Percentiles rank a stretch among this genome's conserved stretches.
These are phyloP conservation scores for Teratosphaeria nubilosa DNA, from an alignment of 2,329 filamentous ascomycete species.

Conservation along the genomic window DNA sequence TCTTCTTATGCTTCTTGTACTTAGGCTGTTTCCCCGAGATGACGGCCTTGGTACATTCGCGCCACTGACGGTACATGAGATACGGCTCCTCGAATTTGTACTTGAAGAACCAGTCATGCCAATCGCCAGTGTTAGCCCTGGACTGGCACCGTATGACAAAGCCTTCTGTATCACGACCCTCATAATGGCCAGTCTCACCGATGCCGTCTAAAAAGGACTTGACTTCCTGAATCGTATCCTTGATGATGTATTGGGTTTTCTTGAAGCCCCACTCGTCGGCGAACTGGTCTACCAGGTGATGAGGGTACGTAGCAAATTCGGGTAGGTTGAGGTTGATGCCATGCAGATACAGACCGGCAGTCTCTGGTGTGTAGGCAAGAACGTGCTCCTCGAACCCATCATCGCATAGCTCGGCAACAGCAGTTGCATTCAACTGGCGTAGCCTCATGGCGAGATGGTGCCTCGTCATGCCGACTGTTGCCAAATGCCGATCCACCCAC, in stretches of 20 bases:
- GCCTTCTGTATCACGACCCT: conserved; percentile 87
- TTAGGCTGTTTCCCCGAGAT: conserved; percentile 66
- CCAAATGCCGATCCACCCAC: conserved; percentile 73
- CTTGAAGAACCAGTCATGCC: conserved; percentile 98
- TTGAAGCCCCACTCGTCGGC: conserved; percentile 89
- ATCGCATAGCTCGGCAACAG: conserved; percentile 92
- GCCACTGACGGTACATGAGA: conserved; percentile 97
- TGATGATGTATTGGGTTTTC: conserved; percentile 70
- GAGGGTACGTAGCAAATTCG: conserved; percentile 78
- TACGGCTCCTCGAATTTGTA: conserved; percentile 99
- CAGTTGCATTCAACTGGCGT: conserved; percentile 74
- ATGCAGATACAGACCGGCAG: conserved; percentile 86
- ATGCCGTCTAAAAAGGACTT: conserved; percentile 73
- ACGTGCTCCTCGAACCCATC: conserved; percentile 97
- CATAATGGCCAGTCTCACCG: conserved; percentile 80
- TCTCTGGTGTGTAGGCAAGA: conserved; percentile 70
- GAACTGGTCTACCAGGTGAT: conserved; percentile 74
- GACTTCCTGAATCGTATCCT: conserved; percentile 63
- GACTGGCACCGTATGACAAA: conserved; percentile 88
- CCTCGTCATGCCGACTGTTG: conserved; percentile 64
- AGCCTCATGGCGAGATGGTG: conserved; percentile 68
- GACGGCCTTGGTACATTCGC: conserved; percentile 86
- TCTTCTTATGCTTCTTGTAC: conserved; percentile 75
- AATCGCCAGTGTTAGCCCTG: conserved; percentile 40
- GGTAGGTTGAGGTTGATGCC: conserved; percentile 95